Evolutionary conservation across 495 filamentous ascomycete species (phyloP).

Genomic region (Extremus antarcticus): DNA sequence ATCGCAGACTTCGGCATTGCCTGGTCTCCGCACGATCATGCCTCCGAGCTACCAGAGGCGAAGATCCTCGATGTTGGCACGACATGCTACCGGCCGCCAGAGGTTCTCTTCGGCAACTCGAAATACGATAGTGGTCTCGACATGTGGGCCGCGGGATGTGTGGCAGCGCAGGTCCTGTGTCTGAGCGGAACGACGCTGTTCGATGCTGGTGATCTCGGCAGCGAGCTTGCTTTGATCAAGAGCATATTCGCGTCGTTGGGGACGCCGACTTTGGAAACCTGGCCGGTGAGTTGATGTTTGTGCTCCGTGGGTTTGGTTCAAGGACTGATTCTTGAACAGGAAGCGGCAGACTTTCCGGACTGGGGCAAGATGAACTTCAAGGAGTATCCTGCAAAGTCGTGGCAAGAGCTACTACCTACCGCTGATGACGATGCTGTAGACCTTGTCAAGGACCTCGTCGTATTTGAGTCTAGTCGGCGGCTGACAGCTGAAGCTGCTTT

Average conservation of each 20-base stretch:
- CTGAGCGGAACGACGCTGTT: slow-evolving; percentile 51
- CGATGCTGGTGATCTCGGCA: slow-evolving; percentile 76
- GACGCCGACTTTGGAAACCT: slow-evolving; percentile 62
- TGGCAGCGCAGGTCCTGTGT: slow-evolving; percentile 54
- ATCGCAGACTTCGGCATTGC: slow-evolving; percentile 89
- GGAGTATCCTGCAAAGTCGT: slow-evolving; percentile 39
- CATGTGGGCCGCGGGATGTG: slow-evolving; percentile 81
- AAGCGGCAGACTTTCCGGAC: slow-evolving; percentile 45
- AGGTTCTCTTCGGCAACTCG: slow-evolving; percentile 75
- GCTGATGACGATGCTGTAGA: slow-evolving; percentile 41
- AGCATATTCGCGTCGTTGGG: slow-evolving; percentile 85
- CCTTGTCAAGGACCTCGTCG: slow-evolving; percentile 43
- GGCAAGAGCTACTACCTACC: slow-evolving; percentile 43
- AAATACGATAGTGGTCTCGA: slow-evolving; percentile 63
- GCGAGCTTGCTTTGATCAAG: slow-evolving; percentile 78
- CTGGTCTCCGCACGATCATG: slow-evolving; percentile 54
- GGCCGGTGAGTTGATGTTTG: slow-evolving; percentile 55
- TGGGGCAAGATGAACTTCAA: slow-evolving; percentile 59
- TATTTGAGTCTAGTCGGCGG: slow-evolving; percentile 45
- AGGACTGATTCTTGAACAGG: slow-evolving; percentile 30
- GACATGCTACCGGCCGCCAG: slow-evolving; percentile 78
- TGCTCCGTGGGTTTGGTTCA: neutral
- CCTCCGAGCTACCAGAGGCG: slow-evolving; percentile 48
- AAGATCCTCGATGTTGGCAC: slow-evolving; percentile 94
- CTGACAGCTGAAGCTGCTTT: slow-evolving; percentile 39